A percentile compares a stretch with the other conserved stretches of the same genome.
Conservation (phyloP, 208 protist species). For the Acanthamoeba lenticulata region DNA sequence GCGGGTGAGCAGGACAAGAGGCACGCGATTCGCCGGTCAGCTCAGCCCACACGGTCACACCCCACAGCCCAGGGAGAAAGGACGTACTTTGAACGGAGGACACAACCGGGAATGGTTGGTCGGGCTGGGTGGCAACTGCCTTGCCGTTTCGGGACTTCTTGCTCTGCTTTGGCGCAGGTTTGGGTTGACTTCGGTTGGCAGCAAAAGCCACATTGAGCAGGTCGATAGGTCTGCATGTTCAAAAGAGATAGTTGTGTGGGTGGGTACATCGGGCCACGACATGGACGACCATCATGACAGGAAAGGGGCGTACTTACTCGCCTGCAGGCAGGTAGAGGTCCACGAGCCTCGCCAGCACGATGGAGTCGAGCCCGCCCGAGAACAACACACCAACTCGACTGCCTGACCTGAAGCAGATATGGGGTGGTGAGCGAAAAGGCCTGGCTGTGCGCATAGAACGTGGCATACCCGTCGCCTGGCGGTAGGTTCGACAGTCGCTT, state of each 20-base stretch:
- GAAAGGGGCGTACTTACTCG: neutral
- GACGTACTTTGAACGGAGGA: no score
- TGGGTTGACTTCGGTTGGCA: neutral
- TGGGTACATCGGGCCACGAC: neutral
- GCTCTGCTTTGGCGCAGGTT: neutral
- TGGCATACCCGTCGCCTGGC: neutral
- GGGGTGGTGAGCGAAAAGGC: neutral
- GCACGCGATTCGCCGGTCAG: no score
- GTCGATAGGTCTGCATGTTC: conserved; percentile 70
- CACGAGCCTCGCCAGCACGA: conserved; percentile 75
- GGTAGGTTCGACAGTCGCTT: conserved; percentile 6
- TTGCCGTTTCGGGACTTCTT: neutral
- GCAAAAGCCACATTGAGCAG: conserved; percentile 81
- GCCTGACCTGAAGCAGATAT: neutral
- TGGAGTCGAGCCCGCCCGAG: conserved; percentile 77
- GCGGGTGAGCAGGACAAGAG: neutral
- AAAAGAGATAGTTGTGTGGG: neutral
- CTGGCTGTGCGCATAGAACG: neutral
- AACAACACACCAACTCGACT: conserved; percentile 74
- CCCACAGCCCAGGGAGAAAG: no score
- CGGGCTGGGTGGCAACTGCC: no score
- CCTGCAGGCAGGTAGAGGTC: conserved; percentile 66
- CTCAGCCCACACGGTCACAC: no score
- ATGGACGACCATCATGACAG: neutral
- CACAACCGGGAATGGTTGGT: no score